Evolutionary conservation across 2,329 filamentous ascomycete genomes (phyloP).

Genomic region (Metarhizium brunneum): DNA sequence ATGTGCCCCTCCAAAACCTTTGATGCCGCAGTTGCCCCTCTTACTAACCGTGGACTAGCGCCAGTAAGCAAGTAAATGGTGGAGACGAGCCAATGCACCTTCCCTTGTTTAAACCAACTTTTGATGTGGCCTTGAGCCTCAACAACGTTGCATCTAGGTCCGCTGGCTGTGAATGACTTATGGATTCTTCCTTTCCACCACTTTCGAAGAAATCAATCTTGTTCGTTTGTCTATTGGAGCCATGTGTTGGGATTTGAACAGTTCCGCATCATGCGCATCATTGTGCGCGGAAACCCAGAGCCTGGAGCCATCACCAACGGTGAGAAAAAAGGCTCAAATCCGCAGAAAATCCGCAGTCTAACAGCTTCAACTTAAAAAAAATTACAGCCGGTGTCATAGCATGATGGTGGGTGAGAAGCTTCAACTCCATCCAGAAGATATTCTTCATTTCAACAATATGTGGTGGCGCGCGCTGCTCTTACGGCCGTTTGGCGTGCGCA

Average conservation of each 20-base stretch:
- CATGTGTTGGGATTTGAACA: not conserved
- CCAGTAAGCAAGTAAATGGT: not conserved
- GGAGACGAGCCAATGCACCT: not conserved
- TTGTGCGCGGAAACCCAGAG: too few relatives aligned
- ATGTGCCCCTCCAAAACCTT: conserved; percentile 11
- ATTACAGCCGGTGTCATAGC: not conserved
- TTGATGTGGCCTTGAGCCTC: not conserved
- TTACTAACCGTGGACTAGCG: conserved; percentile 20
- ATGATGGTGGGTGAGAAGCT: too few relatives aligned
- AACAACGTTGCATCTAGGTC: not conserved
- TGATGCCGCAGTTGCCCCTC: conserved; percentile 17
- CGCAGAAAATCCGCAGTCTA: not conserved
- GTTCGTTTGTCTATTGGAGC: not conserved
- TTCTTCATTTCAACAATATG: not conserved
- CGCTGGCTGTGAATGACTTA: not conserved
- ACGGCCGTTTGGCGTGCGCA: not conserved
- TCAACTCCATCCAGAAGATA: too few relatives aligned
- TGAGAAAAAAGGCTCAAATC: too few relatives aligned
- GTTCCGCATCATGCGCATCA: not conserved
- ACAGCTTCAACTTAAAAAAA: not conserved
- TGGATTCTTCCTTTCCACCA: not conserved
- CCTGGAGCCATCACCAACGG: too few relatives aligned
- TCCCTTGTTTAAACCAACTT: not conserved
- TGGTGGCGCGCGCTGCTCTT: not conserved
- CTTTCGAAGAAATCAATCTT: not conserved